These are phyloP conservation scores for Funneliformis caledonium DNA, from an alignment of 371 early-diverging fungal species.

Conservation along the genomic window DNA sequence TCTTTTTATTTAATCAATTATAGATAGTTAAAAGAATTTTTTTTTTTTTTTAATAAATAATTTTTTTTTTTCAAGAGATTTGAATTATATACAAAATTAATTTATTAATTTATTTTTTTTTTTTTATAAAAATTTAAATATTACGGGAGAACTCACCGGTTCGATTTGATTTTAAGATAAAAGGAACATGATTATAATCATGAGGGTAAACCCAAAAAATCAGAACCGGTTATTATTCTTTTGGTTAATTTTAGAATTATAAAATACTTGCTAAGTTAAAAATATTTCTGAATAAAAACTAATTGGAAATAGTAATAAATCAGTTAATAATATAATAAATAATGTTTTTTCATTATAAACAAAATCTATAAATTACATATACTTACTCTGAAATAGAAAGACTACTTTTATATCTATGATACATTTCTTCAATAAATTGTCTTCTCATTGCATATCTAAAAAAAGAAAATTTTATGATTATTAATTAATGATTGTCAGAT, in stretches of 20 bases:
- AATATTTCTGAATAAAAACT: conserved; percentile 35
- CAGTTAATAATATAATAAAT: not conserved
- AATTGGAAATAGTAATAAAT: not conserved
- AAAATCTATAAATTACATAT: not conserved
- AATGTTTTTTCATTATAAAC: not conserved
- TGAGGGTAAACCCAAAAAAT: too few relatives aligned
- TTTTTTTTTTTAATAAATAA: too few relatives aligned
- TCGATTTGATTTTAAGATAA: too few relatives aligned
- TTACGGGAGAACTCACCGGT: too few relatives aligned
- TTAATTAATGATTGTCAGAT: not conserved
- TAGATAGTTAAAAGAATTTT: too few relatives aligned
- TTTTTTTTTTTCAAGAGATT: not conserved
- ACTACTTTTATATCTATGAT: conserved; percentile 28
- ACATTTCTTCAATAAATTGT: conserved; percentile 39
- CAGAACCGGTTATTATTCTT: too few relatives aligned
- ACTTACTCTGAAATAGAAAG: conserved; percentile 35
- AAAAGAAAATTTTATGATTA: not conserved
- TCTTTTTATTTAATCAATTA: too few relatives aligned
- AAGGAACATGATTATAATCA: too few relatives aligned
- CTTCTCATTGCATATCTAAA: conserved; percentile 25
- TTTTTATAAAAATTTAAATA: too few relatives aligned
- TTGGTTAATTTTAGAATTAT: too few relatives aligned
- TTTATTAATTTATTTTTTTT: too few relatives aligned
- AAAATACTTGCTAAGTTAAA: not conserved
- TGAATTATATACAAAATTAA: too few relatives aligned